Conservation (phyloP, 768 basidiomycete species). For the Psilocybe subaeruginosa region DNA sequence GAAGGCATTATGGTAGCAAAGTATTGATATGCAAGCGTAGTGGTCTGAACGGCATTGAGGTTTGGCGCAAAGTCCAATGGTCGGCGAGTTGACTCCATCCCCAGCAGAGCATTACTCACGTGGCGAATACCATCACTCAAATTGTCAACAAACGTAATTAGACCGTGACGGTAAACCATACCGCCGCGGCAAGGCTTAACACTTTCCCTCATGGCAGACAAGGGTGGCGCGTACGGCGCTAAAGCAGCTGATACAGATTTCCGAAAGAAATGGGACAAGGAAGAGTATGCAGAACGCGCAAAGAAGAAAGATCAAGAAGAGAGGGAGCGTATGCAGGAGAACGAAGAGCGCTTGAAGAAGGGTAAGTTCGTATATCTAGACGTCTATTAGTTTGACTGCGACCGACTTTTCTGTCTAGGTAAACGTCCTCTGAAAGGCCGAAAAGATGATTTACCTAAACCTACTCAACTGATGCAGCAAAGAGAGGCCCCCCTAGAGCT, state of each 20-base stretch:
- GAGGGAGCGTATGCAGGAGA: conserved; percentile 81
- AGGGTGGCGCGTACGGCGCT: conserved; percentile 41
- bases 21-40: conserved; percentile 5
- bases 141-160: not conserved
- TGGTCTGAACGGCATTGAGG: conserved; percentile 19
- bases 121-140: not conserved
- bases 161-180: not conserved
- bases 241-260: conserved; percentile 73
- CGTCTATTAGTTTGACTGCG: not conserved
- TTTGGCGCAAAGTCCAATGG: not conserved
- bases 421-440: conserved; percentile 76
- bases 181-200: not conserved
- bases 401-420: conserved; percentile 45
- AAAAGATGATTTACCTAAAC: conserved; percentile 88
- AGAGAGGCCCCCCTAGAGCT: conserved; percentile 85
- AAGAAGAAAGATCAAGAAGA: conserved; percentile 82
- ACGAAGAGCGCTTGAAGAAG: conserved; percentile 83
- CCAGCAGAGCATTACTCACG: not conserved
- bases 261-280: conserved; percentile 93
- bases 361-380: conserved; percentile 47
- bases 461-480: conserved; percentile 91
- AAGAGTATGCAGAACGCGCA: conserved; percentile 85
- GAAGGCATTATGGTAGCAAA: conserved; percentile 19
- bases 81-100: not conserved
- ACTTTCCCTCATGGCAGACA: conserved; percentile 36